These are phyloP conservation scores for Fusarium virguliforme DNA, from an alignment of 2,329 filamentous ascomycete species.

Conservation along the genomic window DNA sequence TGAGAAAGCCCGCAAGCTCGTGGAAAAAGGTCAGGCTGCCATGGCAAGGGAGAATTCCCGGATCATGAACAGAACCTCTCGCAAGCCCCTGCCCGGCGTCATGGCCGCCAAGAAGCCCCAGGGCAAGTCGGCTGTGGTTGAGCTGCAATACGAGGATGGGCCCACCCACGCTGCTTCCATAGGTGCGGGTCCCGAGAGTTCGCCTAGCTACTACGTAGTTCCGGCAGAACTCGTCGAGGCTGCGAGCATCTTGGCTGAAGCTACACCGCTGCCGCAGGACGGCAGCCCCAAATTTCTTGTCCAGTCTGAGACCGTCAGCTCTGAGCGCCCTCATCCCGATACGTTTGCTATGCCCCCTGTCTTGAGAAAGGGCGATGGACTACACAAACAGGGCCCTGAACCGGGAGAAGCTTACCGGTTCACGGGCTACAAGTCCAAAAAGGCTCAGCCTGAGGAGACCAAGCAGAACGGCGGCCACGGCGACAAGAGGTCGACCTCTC, in stretches of 20 bases:
- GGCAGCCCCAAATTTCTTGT: conserved; percentile 3
- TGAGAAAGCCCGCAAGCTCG: conserved; percentile 21
- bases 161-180: neutral
- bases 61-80: neutral
- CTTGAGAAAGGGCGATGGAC: neutral
- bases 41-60: conserved; percentile 13
- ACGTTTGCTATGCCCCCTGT: conserved; percentile 10
- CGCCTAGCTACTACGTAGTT: conserved; percentile 10
- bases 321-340: neutral
- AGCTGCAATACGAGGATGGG: neutral
- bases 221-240: conserved; percentile 6
- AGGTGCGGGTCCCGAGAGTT: neutral
- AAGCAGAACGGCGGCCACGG: neutral
- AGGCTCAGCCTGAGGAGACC: neutral
- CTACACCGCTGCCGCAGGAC: conserved; percentile 1
- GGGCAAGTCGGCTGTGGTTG: neutral
- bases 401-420: neutral
- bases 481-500: neutral
- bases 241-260: conserved; percentile 12
- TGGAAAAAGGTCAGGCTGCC: conserved; percentile 19
- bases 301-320: neutral
- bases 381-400: neutral
- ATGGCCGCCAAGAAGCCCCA: too few relatives aligned
- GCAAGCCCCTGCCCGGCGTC: too few relatives aligned
- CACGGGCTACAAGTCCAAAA: neutral